Percentiles rank a stretch among this genome's conserved stretches.
Evolutionary conservation across 306 rosid genomes (phyloP).

Genomic region (Glycine soja): DNA sequence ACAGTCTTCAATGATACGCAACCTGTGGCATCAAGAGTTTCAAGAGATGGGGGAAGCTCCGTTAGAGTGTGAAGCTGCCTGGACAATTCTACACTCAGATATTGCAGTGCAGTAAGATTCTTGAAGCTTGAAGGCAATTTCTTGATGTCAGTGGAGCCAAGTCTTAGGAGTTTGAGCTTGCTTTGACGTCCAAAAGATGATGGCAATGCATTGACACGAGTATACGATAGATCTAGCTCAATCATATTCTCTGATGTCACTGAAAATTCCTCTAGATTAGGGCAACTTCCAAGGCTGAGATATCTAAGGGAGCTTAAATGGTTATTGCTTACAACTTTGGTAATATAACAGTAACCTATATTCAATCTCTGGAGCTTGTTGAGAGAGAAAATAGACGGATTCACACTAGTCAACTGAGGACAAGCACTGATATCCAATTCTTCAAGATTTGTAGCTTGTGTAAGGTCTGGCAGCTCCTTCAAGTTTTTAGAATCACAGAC

Average conservation of each 20-base stretch:
- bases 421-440: background rate
- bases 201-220: too few species aligned
- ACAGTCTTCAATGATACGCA: too few species aligned
- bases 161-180: too few species aligned
- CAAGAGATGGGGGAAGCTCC: too few species aligned
- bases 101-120: too few species aligned
- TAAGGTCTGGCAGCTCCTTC: conserved; percentile 12
- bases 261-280: background rate
- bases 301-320: background rate
- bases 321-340: background rate
- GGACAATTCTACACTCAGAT: too few species aligned
- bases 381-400: conserved; percentile 6
- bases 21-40: too few species aligned
- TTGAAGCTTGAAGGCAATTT: too few species aligned
- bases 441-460: conserved; percentile 34
- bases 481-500: background rate
- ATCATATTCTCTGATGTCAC: background rate
- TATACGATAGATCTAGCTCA: too few species aligned
- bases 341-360: background rate
- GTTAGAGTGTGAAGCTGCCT: too few species aligned
- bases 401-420: background rate
- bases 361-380: background rate
- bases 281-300: background rate
- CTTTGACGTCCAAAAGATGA: too few species aligned
- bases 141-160: too few species aligned